phyloP scores from a whole-genome alignment of 2,329 filamentous ascomycete species.

The Cytospora schulzeri region DNA sequence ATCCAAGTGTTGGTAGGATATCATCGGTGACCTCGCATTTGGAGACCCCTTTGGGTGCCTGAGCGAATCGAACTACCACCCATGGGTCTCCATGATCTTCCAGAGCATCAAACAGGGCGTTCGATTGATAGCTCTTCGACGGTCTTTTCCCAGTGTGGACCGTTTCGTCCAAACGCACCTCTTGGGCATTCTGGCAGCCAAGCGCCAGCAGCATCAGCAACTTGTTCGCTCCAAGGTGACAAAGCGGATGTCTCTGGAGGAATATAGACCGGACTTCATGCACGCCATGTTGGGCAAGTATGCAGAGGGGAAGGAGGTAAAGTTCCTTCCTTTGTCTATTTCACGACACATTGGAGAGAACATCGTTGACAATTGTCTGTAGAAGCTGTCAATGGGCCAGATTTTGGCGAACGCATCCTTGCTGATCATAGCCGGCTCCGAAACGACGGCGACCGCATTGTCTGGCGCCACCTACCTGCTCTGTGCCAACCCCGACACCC shows the following conservation, averaged over 20 bases:
- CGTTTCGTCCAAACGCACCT: background rate
- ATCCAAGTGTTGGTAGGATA: background rate
- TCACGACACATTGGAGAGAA: background rate
- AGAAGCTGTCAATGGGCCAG: conserved; percentile 25
- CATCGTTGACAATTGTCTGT: background rate
- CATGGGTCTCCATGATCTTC: conserved; percentile 15
- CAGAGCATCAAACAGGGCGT: conserved; percentile 4
- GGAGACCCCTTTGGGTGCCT: conserved; percentile 22
- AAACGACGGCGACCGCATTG: conserved; percentile 52
- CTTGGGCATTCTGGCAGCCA: background rate
- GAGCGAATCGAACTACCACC: conserved; percentile 14
- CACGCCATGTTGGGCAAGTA: conserved; percentile 17
- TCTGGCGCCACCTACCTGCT: conserved; percentile 42
- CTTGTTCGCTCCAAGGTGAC: background rate
- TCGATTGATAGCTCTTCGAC: background rate
- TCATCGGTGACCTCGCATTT: conserved; percentile 30
- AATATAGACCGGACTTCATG: conserved; percentile 19
- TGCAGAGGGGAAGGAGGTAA: conserved; percentile 1
- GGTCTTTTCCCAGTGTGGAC: background rate
- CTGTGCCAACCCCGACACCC: conserved; percentile 39
- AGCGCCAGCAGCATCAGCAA: background rate
- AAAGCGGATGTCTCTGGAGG: conserved; percentile 8
- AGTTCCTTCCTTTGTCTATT: background rate
- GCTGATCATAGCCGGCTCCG: conserved; percentile 48
- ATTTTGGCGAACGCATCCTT: conserved; percentile 30